Evolutionary conservation across 306 rosid genomes (phyloP).

Genomic region (Rosa multiflora): DNA sequence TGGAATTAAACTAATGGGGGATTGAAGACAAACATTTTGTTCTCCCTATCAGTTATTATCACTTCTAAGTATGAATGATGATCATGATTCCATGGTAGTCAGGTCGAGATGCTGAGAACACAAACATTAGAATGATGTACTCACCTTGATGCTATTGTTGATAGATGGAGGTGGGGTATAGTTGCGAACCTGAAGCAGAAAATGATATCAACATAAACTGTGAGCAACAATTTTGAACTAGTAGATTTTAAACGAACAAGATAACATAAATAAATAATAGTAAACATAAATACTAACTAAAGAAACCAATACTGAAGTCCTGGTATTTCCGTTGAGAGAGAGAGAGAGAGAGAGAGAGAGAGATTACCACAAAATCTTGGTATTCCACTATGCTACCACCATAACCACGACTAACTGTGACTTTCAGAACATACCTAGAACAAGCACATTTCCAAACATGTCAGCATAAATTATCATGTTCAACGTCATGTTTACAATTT

Average conservation of each 20-base stretch:
- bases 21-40: slow-evolving; percentile 3
- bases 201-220: slow-evolving; percentile 21
- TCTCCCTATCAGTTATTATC: background rate
- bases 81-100: background rate
- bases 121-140: slow-evolving; percentile 19
- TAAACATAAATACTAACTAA: background rate
- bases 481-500: slow-evolving; percentile 19
- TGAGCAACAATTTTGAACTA: background rate
- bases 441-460: slow-evolving; percentile 25
- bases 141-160: slow-evolving; percentile 97
- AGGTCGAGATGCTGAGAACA: background rate
- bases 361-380: slow-evolving; percentile 88
- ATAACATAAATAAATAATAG: background rate
- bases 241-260: background rate
- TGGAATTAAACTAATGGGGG: slow-evolving; percentile 17
- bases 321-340: background rate
- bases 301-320: background rate
- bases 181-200: slow-evolving; percentile 78
- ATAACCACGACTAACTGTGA: slow-evolving; percentile 90
- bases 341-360: background rate
- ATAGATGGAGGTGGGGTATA: slow-evolving; percentile 81
- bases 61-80: background rate
- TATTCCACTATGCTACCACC: slow-evolving; percentile 91
- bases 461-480: slow-evolving; percentile 1
- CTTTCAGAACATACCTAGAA: slow-evolving; percentile 90